Base-by-base conservation (phyloP, 1,284 basidiomycete genomes). In the Phenoliferia sp. region DNA sequence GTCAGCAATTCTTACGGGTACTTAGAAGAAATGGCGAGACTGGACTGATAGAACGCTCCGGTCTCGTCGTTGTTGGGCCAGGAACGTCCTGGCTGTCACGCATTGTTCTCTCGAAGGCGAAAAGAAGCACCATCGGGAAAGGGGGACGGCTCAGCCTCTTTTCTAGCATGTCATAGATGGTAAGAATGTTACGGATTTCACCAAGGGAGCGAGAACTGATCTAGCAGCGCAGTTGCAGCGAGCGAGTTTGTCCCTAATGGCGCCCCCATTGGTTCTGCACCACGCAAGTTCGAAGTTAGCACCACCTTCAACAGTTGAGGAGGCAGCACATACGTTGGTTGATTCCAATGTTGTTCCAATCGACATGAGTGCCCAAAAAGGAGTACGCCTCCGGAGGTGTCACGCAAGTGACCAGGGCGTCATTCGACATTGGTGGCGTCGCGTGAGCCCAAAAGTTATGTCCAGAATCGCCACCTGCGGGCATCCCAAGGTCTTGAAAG, bases 141-240 rank as follows among this genome's bases (percentile, higher is more conserved):
- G n/a, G n/a, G n/a, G n/a, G n/a, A n/a, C n/a, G n/a, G n/a, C n/a
- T n/a, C n/a, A n/a, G n/a, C n/a, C 48, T 9, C 9, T 5, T 52
- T 19, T 26, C 5, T 52, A 52, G 28, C 7, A 52, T 52, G 22
- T n/a, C 17, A 26, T 9, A 52, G 48, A 22, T 52, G 22, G 17
- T 22, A 52, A 7, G 19, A 26, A 7, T 7, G 6, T 52, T 7
- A 19, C 28, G 6, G 28, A 39, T 61, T n/a, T n/a, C n/a, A 61
- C 59, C 59, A 61, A 17, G 44, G 26, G 7, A 48, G 15, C 17
- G 59, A 28, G 3, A 71, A 36, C 61, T 68, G 64, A 22, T 71
- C 69, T 36, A 68, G 32, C 61, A 71, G 29, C 6, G 65, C 67
- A 0, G 50, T 61, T 9, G 66, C 69, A 3, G 66, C 64, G 15